These are phyloP conservation scores for Sugiyamaella lignohabitans DNA, from an alignment of 805 yeast species.

Conservation along the genomic window DNA sequence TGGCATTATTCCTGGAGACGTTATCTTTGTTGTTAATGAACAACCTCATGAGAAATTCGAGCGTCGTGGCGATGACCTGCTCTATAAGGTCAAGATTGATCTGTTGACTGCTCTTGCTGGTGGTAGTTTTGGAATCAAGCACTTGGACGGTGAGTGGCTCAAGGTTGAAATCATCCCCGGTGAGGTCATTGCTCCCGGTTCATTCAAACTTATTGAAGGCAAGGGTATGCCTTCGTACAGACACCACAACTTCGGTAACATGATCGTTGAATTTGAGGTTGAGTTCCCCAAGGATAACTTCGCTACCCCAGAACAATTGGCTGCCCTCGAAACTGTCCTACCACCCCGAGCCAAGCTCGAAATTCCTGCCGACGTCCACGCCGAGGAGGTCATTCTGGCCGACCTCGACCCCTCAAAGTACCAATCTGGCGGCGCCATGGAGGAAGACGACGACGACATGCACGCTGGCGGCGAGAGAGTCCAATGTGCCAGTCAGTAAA, in stretches of 20 bases:
- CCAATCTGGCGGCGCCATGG: slow-evolving; percentile 32
- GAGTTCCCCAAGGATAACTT: slow-evolving; percentile 80
- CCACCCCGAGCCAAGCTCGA: slow-evolving; percentile 60
- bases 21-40: slow-evolving; percentile 84
- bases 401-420: slow-evolving; percentile 65
- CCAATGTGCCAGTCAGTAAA: slow-evolving; percentile 90
- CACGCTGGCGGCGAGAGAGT: slow-evolving; percentile 61
- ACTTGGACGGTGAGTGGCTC: slow-evolving; percentile 85
- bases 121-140: slow-evolving; percentile 82
- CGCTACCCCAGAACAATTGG: slow-evolving; percentile 61
- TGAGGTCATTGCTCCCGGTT: slow-evolving; percentile 84
- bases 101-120: slow-evolving; percentile 94
- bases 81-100: slow-evolving; percentile 81
- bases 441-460: slow-evolving; percentile 46
- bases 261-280: slow-evolving; percentile 77
- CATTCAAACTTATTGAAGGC: slow-evolving; percentile 71
- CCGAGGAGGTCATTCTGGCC: slow-evolving; percentile 72
- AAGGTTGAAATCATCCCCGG: slow-evolving; percentile 82
- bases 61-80: slow-evolving; percentile 85
- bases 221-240: slow-evolving; percentile 98
- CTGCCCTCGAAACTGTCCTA: slow-evolving; percentile 64
- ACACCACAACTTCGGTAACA: slow-evolving; percentile 82
- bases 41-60: slow-evolving; percentile 76
- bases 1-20: slow-evolving; percentile 93
- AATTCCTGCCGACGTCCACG: slow-evolving; percentile 65